A percentile compares a stretch with the other conserved stretches of the same genome.
These are phyloP conservation scores for Beta lomatogona DNA, from an alignment of 179 eudicot species.

Conservation along the genomic window DNA sequence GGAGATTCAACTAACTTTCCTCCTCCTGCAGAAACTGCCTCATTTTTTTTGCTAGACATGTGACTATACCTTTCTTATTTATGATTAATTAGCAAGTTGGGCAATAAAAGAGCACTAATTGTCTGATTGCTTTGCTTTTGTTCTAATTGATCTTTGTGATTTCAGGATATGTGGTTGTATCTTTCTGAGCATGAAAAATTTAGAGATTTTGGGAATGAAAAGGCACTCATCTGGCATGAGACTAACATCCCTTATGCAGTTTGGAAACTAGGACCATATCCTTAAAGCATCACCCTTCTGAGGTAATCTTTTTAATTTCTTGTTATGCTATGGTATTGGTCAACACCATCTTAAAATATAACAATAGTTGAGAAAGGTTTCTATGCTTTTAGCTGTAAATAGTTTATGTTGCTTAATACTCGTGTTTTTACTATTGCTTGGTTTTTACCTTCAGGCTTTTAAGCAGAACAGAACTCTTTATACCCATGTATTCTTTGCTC, in stretches of 20 bases:
- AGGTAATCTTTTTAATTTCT: constrained; percentile 49
- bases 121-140: no score
- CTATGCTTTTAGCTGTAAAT: not conserved
- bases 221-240: no score
- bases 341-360: not conserved
- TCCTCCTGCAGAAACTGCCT: constrained; percentile 3
- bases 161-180: no score
- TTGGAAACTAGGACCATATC: no score
- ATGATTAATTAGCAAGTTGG: not conserved
- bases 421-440: constrained; percentile 15
- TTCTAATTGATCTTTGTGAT: no score
- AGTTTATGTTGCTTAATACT: not conserved
- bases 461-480: constrained; percentile 82
- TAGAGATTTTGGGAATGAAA: no score
- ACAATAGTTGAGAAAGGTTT: not conserved
- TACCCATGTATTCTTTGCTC: constrained; percentile 44
- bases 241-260: no score
- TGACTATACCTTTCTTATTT: not conserved
- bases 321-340: not conserved
- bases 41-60: not conserved
- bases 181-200: no score
- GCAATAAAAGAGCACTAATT: no score
- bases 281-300: constrained; percentile 44
- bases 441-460: constrained; percentile 49
- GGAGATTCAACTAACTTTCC: not conserved